Evolutionary conservation across 1,284 basidiomycete species (phyloP), one percentile per base, ranked within the genome.

Genomic region (Austroboletus olivaceoglutinosus): DNA sequence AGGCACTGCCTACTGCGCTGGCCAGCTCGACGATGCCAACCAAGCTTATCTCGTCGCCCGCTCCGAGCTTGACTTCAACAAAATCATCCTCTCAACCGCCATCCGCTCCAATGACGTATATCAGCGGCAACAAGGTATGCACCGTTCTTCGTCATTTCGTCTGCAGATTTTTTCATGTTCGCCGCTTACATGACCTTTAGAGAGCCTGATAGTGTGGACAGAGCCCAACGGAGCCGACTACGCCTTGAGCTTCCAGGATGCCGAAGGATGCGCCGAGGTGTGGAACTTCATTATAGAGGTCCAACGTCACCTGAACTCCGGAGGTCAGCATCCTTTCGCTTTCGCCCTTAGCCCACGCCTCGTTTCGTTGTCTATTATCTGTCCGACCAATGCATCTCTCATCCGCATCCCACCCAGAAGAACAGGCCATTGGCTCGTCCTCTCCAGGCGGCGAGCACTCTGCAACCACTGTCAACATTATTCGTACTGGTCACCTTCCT

Each of bases 131-230:
- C 93, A 96, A 78, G 93, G 92, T 91, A 58, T 57, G 80, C 74
- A 56, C 18, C 21, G 51, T 58, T 47, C 34, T 41, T 11, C 44
- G 23, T 42, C 5, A 29, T 43, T 47, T 39, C 43, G 1, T 38
- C n/a, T 45, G 21, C 27, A 31, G 19, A 29, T 45, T 41, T 48
- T 23, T 43, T 31, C 47, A 46, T 31, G 33, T 53, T 49, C 18
- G 44, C 48, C 42, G 51, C 54, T 68, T 55, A 50, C 48, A 47
- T 51, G 49, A 44, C 53, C 21, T 45, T 42, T 47, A 93, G 96
- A 98, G 59, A 99, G 97, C 2, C 80, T 99, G 41, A 98, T 99
- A 56, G 96, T 99, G 13, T 99, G 96, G 96, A 99, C 96, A 2
- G 96, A 98, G 68, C 91, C 91, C 1, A 88, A 93, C 58, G 92